Evolutionary conservation across 441 rosid species (phyloP).

Genomic region (Rhodomyrtus psidioides): DNA sequence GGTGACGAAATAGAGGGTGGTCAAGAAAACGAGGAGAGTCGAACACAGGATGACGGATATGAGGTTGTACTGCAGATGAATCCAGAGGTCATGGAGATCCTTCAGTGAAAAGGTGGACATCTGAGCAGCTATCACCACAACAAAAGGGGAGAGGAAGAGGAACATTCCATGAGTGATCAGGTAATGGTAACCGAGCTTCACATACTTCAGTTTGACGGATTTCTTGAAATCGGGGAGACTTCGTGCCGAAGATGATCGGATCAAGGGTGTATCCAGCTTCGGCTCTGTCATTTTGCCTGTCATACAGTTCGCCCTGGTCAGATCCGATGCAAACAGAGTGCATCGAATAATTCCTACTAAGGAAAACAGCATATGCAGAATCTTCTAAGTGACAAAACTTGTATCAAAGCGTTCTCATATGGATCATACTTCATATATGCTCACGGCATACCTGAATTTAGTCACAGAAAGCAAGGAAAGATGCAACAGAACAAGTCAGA

Average conservation of each 20-base stretch:
- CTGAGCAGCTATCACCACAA: conserved; percentile 32
- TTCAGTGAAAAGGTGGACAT: conserved; percentile 30
- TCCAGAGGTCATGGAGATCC: conserved; percentile 40
- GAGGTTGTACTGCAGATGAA: conserved; percentile 44
- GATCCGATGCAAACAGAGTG: neutral
- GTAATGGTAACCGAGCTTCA: conserved; percentile 54
- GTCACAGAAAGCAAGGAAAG: neutral
- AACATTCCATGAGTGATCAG: conserved; percentile 57
- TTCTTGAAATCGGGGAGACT: conserved; percentile 49
- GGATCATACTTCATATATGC: neutral
- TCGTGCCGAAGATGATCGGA: conserved; percentile 12
- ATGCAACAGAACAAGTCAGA: neutral
- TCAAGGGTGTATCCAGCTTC: conserved; percentile 12
- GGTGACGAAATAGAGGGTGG: conserved; percentile 37
- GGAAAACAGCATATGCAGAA: neutral
- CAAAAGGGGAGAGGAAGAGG: conserved; percentile 36
- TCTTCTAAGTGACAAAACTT: neutral
- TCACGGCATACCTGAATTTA: neutral
- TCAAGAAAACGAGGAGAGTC: conserved; percentile 34
- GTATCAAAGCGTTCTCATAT: neutral
- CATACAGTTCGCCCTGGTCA: neutral
- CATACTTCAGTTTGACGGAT: conserved; percentile 46
- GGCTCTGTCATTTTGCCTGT: conserved; percentile 22
- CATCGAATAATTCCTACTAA: neutral
- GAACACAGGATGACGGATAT: conserved; percentile 40